Evolutionary conservation across 2,329 filamentous ascomycete genomes (phyloP).

Genomic region (Didymella exigua): DNA sequence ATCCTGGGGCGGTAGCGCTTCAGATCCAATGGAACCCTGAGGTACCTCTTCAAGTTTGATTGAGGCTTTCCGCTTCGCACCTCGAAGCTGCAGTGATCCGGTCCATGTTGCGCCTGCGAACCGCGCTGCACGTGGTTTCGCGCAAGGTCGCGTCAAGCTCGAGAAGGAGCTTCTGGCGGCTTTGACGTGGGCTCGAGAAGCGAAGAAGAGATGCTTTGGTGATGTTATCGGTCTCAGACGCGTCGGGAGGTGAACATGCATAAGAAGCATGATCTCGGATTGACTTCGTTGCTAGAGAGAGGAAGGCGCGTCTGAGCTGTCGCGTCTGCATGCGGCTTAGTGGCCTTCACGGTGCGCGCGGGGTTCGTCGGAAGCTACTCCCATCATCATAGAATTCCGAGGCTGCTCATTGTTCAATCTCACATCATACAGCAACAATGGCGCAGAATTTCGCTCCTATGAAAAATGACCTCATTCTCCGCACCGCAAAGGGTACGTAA

Average conservation of each 20-base stretch:
- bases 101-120: conserved; percentile 20
- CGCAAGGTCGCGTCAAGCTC: conserved; percentile 33
- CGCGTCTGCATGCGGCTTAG: conserved; percentile 28
- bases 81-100: conserved; percentile 33
- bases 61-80: conserved; percentile 50
- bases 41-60: conserved; percentile 54
- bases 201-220: background rate
- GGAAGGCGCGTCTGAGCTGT: conserved; percentile 9
- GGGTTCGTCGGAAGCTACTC: conserved; percentile 29
- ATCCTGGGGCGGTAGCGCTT: conserved; percentile 49
- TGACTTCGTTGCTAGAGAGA: background rate
- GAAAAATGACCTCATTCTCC: conserved; percentile 89
- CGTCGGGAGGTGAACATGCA: conserved; percentile 13
- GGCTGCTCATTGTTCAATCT: conserved; percentile 12
- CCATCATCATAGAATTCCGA: conserved; percentile 20
- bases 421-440: conserved; percentile 58
- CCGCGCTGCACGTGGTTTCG: conserved; percentile 36
- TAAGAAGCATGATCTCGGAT: conserved; percentile 28
- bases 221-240: background rate
- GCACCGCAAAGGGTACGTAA: conserved; percentile 79
- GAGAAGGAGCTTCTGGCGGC: conserved; percentile 5
- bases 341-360: conserved; percentile 27
- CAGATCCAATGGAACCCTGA: conserved; percentile 59
- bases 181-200: background rate
- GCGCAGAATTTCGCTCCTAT: conserved; percentile 74